These are phyloP conservation scores for Aspergillus transmontanensis DNA, from an alignment of 2,329 filamentous ascomycete species.

Conservation along the genomic window DNA sequence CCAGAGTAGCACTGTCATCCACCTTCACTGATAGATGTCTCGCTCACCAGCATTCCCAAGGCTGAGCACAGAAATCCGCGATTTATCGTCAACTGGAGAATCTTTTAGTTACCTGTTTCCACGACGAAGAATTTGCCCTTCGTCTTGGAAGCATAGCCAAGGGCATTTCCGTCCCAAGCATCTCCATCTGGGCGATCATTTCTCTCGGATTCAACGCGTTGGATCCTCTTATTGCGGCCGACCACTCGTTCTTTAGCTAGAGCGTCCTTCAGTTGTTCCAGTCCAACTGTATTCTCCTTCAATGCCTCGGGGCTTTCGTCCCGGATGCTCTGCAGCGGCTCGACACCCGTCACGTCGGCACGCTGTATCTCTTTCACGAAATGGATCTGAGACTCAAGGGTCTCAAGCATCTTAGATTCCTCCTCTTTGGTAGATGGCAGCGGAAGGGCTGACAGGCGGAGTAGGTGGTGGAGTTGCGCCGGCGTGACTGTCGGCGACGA, in stretches of 20 bases:
- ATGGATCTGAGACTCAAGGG: slow-evolving; percentile 78
- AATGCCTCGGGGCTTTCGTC: slow-evolving; percentile 61
- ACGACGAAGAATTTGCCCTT: slow-evolving; percentile 78
- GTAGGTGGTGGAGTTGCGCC: slow-evolving; percentile 75
- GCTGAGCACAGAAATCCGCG: not conserved
- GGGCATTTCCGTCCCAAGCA: slow-evolving; percentile 69
- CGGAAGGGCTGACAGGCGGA: slow-evolving; percentile 86
- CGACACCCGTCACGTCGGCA: slow-evolving; percentile 72
- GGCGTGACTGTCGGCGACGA: slow-evolving; percentile 56
- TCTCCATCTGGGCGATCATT: slow-evolving; percentile 45
- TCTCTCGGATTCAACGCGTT: slow-evolving; percentile 35
- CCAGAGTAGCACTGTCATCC: slow-evolving; percentile 3
- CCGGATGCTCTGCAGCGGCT: slow-evolving; percentile 75
- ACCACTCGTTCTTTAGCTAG: slow-evolving; percentile 44
- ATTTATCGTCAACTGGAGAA: slow-evolving; percentile 10
- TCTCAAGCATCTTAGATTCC: slow-evolving; percentile 71
- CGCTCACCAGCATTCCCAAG: not conserved
- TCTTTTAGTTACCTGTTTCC: slow-evolving; percentile 44
- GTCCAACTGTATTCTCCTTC: slow-evolving; percentile 42
- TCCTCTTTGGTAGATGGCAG: slow-evolving; percentile 64
- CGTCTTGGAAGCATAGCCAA: slow-evolving; percentile 66
- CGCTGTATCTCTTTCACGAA: slow-evolving; percentile 87
- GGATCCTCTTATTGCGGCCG: slow-evolving; percentile 51
- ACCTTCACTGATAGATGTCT: not conserved
- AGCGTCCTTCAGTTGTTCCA: slow-evolving; percentile 39